phyloP scores from a whole-genome alignment of 768 basidiomycete species.

The Lactarius trivialis region DNA sequence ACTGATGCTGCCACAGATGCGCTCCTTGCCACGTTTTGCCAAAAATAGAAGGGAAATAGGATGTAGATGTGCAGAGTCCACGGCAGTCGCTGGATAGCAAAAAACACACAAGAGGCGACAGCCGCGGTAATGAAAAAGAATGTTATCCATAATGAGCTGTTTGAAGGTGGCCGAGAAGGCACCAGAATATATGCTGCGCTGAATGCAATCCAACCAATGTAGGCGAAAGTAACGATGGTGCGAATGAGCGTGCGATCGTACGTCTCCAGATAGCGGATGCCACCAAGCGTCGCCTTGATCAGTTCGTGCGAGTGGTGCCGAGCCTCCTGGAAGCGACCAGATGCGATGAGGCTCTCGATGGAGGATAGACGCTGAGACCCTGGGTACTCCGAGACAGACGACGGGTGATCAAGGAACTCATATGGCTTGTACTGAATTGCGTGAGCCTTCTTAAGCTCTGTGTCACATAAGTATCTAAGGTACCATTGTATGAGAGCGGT shows the following conservation, averaged over 20 bases:
- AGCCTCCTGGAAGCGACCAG: constrained; percentile 42
- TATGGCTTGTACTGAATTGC: constrained; percentile 62
- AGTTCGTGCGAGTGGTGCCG: constrained; percentile 45
- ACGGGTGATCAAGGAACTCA: constrained; percentile 36
- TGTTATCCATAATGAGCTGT: constrained; percentile 1
- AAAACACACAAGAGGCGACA: constrained; percentile 41
- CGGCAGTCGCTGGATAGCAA: constrained; percentile 58
- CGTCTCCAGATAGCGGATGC: constrained; percentile 75
- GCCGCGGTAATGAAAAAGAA: constrained; percentile 27
- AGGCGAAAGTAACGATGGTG: constrained; percentile 61
- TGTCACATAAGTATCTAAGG: constrained; percentile 8
- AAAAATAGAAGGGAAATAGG: constrained; percentile 71
- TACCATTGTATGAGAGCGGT: not conserved
- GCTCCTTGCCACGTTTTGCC: constrained; percentile 44
- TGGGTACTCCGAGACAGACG: constrained; percentile 26
- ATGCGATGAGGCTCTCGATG: constrained; percentile 43
- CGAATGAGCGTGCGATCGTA: constrained; percentile 66
- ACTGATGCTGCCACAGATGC: constrained; percentile 1
- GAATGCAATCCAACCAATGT: constrained; percentile 73
- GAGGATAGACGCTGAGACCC: constrained; percentile 33
- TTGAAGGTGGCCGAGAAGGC: constrained; percentile 26
- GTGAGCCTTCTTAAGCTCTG: constrained; percentile 56
- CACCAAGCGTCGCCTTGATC: constrained; percentile 47
- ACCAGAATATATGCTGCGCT: constrained; percentile 52
- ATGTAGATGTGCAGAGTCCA: constrained; percentile 73